Evolutionary conservation across 192 early-diverging fungal species (phyloP).

Genomic region (Coemansia aciculifera): DNA sequence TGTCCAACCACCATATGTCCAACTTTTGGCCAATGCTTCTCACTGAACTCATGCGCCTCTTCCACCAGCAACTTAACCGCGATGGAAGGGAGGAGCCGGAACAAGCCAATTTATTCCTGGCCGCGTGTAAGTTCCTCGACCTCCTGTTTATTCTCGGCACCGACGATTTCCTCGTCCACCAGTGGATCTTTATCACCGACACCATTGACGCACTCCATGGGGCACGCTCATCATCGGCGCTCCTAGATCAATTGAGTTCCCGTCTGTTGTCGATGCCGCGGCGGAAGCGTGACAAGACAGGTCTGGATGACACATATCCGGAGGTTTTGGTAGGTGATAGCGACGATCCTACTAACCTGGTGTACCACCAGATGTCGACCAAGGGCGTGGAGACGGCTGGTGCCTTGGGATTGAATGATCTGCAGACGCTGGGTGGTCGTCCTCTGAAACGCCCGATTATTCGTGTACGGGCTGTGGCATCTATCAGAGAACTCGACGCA

Average conservation of each 20-base stretch:
- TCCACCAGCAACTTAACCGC: constrained; percentile 20
- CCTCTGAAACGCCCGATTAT: constrained; percentile 72
- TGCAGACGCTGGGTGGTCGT: constrained; percentile 29
- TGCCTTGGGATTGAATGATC: constrained; percentile 13
- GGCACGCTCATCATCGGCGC: constrained; percentile 56
- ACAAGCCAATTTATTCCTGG: constrained; percentile 70
- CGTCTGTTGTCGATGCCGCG: constrained; percentile 55
- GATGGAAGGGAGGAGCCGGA: constrained; percentile 57
- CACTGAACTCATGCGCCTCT: constrained; percentile 73
- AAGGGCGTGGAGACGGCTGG: constrained; percentile 7
- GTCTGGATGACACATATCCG: constrained; percentile 32
- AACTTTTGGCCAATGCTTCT: constrained; percentile 92
- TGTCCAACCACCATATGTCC: constrained; percentile 79
- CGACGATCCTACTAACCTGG: constrained; percentile 29
- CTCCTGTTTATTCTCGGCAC: constrained; percentile 75
- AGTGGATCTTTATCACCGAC: constrained; percentile 94
- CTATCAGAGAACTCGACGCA: constrained; percentile 71
- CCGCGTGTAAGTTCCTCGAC: constrained; percentile 89
- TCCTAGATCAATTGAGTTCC: constrained; percentile 68
- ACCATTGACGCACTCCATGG: constrained; percentile 70
- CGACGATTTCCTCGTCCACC: constrained; percentile 85
- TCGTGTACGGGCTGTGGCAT: constrained; percentile 65
- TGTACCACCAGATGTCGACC: constrained; percentile 18
- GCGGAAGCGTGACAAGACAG: constrained; percentile 9
- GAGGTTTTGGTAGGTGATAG: constrained; percentile 22